Percentiles rank a stretch among this genome's conserved stretches.
phyloP scores from a whole-genome alignment of 768 basidiomycete genomes.

The Agrocybe praecox region DNA sequence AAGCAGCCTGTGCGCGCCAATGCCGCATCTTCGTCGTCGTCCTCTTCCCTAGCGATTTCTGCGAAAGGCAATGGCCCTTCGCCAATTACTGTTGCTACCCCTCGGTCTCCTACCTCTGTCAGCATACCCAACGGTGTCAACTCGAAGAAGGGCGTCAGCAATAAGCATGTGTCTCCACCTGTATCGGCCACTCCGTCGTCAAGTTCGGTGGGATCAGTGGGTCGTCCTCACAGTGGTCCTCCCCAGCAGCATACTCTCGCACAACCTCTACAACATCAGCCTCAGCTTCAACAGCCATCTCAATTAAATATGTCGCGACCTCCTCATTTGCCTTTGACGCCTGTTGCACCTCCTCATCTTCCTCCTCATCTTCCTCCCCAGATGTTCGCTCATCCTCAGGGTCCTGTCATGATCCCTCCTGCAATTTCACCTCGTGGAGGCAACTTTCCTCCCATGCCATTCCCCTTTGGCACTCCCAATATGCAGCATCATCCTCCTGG shows the following conservation, averaged over 20 bases:
- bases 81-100: conserved; percentile 45
- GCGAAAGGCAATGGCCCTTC: conserved; percentile 33
- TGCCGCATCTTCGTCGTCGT: conserved; percentile 35
- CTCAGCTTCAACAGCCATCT: conserved; percentile 34
- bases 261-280: conserved; percentile 25
- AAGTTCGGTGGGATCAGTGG: conserved; percentile 30
- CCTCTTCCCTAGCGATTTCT: conserved; percentile 18
- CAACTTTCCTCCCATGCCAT: conserved; percentile 51
- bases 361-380: conserved; percentile 43
- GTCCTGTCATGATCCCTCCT: conserved; percentile 35
- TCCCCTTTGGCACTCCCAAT: conserved; percentile 50
- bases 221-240: conserved; percentile 36
- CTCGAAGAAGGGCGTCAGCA: conserved; percentile 66
- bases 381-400: conserved; percentile 43
- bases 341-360: conserved; percentile 45
- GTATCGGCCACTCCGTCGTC: conserved; percentile 13
- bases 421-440: conserved; percentile 59
- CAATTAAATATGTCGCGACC: conserved; percentile 41
- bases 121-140: conserved; percentile 27
- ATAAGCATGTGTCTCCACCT: conserved; percentile 22
- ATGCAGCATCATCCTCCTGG: conserved; percentile 39
- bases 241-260: conserved; percentile 25
- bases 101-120: conserved; percentile 35
- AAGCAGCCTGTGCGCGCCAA: conserved; percentile 42
- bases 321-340: conserved; percentile 49